Evolutionary conservation across 2,329 filamentous ascomycete genomes (phyloP).

Genomic region (Neocatenulostroma microsporum): DNA sequence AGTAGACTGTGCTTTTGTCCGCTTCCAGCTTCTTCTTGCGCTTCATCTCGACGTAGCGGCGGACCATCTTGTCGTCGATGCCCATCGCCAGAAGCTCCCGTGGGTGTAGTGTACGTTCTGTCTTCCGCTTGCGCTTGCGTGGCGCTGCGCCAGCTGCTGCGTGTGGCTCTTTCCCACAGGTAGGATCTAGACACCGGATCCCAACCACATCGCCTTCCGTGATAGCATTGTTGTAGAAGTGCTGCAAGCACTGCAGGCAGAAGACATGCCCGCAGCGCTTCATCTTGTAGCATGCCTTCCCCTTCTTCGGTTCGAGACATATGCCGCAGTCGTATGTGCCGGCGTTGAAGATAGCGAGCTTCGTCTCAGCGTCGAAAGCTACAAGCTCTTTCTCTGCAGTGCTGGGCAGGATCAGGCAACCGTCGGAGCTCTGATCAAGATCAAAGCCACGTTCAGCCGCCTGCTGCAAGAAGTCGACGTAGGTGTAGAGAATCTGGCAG

Average conservation of each 20-base stretch:
- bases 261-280: conserved; percentile 84
- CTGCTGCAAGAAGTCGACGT: conserved; percentile 55
- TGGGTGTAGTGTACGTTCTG: conserved; percentile 64
- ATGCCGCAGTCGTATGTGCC: conserved; percentile 83
- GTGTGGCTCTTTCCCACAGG: conserved; percentile 59
- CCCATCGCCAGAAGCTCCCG: conserved; percentile 61
- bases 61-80: conserved; percentile 57
- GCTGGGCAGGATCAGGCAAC: conserved; percentile 41
- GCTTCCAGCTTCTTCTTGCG: conserved; percentile 88
- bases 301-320: conserved; percentile 89
- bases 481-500: conserved; percentile 50
- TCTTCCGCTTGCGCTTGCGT: conserved; percentile 43
- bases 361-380: conserved; percentile 69
- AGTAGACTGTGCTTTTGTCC: conserved; percentile 87
- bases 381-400: conserved; percentile 61
- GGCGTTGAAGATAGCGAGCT: conserved; percentile 66
- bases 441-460: conserved; percentile 50
- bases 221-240: conserved; percentile 86
- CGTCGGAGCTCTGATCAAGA: conserved; percentile 33
- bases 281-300: conserved; percentile 70
- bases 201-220: conserved; percentile 70
- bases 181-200: conserved; percentile 71
- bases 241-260: conserved; percentile 75
- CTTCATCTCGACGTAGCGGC: conserved; percentile 81
- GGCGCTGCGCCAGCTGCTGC: conserved; percentile 8